Conservation (phyloP, 345 rosid species). For the Combretum micranthum region DNA sequence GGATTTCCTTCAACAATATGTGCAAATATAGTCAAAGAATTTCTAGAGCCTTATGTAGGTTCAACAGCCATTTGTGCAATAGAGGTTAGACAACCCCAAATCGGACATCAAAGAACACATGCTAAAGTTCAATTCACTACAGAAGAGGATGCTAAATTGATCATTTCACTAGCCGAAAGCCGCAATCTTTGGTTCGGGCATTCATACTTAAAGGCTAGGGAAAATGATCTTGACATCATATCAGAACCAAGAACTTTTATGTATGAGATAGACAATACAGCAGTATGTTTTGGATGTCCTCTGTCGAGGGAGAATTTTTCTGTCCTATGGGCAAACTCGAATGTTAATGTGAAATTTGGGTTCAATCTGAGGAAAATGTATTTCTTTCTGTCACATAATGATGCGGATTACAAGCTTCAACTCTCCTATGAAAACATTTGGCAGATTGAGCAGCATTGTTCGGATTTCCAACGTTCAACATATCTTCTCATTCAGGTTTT, state of each 20-base stretch:
- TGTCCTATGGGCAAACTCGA: constrained; percentile 18
- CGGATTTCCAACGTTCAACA: neutral
- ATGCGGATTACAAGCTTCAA: constrained; percentile 21
- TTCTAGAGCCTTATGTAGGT: constrained; percentile 13
- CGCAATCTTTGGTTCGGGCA: constrained; percentile 12
- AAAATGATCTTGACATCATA: constrained; percentile 2
- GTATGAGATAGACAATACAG: constrained; percentile 7
- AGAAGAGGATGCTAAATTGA: neutral
- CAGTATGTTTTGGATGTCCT: constrained; percentile 25
- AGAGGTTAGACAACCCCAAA: constrained; percentile 5
- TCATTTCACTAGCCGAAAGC: constrained; percentile 4
- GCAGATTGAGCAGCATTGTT: constrained; percentile 19
- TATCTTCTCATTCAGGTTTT: constrained; percentile 31
- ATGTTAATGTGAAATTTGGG: constrained; percentile 20
- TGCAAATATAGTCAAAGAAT: constrained; percentile 9
- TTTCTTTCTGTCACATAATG: constrained; percentile 13
- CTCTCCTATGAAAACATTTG: constrained; percentile 28
- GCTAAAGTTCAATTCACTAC: constrained; percentile 23
- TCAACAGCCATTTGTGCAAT: constrained; percentile 11
- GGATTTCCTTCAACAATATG: constrained; percentile 12
- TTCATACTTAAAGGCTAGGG: constrained; percentile 16
- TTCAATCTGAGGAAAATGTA: constrained; percentile 9
- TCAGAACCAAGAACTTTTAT: constrained; percentile 1
- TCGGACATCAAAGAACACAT: constrained; percentile 8
- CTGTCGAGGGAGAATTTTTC: constrained; percentile 13